Conservation (phyloP, 257 asterid genomes). For the Fraxinus pennsylvanica region DNA sequence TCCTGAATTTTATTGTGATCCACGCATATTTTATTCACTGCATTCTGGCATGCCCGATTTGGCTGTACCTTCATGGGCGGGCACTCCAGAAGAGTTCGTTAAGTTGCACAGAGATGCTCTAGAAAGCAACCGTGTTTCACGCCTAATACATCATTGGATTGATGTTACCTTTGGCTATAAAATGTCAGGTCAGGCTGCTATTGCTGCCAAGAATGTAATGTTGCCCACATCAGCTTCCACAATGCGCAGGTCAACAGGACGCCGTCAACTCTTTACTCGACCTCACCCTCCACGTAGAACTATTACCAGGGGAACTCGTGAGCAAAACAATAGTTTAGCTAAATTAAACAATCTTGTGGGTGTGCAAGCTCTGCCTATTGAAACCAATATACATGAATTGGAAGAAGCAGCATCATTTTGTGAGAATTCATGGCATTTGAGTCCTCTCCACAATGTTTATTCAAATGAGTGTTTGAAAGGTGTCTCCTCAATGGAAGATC, state of each 20-base stretch:
- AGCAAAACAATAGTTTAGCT: slow-evolving; percentile 30
- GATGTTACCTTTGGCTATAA: slow-evolving; percentile 95
- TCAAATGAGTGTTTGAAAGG: slow-evolving; percentile 35
- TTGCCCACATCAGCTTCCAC: slow-evolving; percentile 66
- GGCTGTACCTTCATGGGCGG: slow-evolving; percentile 91
- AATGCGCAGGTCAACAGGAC: slow-evolving; percentile 68
- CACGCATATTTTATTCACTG: slow-evolving; percentile 70
- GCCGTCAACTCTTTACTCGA: slow-evolving; percentile 80
- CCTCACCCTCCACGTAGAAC: slow-evolving; percentile 85
- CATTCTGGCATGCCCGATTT: slow-evolving; percentile 96
- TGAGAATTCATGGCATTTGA: slow-evolving; percentile 70
- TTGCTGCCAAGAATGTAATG: slow-evolving; percentile 92
- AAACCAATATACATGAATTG: slow-evolving; percentile 51
- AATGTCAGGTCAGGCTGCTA: slow-evolving; percentile 89
- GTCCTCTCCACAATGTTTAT: slow-evolving; percentile 53
- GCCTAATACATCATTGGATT: slow-evolving; percentile 85
- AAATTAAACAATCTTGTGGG: slow-evolving; percentile 27
- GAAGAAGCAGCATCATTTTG: slow-evolving; percentile 76
- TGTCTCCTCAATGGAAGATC: slow-evolving; percentile 39
- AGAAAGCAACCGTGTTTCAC: slow-evolving; percentile 72
- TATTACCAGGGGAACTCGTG: slow-evolving; percentile 27
- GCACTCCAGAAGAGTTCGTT: slow-evolving; percentile 78
- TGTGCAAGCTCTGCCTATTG: slow-evolving; percentile 30
- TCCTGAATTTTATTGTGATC: slow-evolving; percentile 92
- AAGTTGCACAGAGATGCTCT: slow-evolving; percentile 83